Conservation (phyloP, 768 basidiomycete genomes). For the Rhodotorula kratochvilovae region DNA sequence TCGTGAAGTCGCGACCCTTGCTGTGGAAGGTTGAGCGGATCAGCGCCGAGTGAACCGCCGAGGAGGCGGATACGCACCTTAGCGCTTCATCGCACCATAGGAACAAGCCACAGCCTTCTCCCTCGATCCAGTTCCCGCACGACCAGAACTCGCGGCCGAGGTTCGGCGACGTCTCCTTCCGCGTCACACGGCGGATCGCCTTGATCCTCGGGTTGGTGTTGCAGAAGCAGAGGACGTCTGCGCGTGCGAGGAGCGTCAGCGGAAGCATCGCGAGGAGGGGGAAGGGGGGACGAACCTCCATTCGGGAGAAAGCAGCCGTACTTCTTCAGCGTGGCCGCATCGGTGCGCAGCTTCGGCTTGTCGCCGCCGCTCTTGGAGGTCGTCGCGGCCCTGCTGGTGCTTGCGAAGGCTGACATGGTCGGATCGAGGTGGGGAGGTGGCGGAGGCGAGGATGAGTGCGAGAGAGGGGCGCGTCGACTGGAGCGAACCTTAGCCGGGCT, state of each 20-base stretch:
- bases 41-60: not conserved
- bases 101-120: conserved; percentile 12
- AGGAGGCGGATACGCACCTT: not conserved
- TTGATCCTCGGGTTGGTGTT: conserved; percentile 23
- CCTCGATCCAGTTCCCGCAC: conserved; percentile 27
- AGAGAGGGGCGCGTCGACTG: too few relatives aligned
- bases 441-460: too few relatives aligned
- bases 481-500: too few relatives aligned
- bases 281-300: conserved; percentile 5
- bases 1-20: conserved; percentile 7
- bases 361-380: too few relatives aligned
- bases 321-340: not conserved
- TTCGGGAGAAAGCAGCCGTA: conserved; percentile 11
- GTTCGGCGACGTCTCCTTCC: conserved; percentile 23
- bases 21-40: not conserved
- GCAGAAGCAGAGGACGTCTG: conserved; percentile 21
- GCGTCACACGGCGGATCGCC: conserved; percentile 9
- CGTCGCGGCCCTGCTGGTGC: too few relatives aligned
- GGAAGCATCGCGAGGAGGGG: too few relatives aligned
- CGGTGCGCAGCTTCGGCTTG: not conserved
- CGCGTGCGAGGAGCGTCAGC: not conserved
- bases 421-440: too few relatives aligned
- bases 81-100: conserved; percentile 22
- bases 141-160: conserved; percentile 27
- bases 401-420: too few relatives aligned